These are phyloP conservation scores for Blastocystis sp. DNA, from an alignment of 352 stramenopile genomes.

Conservation along the genomic window DNA sequence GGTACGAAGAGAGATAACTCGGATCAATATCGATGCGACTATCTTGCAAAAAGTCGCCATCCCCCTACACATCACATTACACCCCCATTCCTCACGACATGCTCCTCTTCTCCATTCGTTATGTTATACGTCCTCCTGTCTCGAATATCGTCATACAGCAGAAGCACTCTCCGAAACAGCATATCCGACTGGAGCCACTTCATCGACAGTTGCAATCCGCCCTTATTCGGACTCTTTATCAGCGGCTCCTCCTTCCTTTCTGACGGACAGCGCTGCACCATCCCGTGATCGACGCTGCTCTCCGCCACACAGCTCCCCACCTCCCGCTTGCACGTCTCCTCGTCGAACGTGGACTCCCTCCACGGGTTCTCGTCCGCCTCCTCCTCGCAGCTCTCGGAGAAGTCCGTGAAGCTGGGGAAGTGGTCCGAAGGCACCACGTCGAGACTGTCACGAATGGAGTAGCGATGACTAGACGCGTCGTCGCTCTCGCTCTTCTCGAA, in stretches of 20 bases:
- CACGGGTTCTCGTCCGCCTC: conserved; percentile 23
- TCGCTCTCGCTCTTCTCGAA: not conserved
- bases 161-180: not conserved
- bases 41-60: conserved; percentile 19
- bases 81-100: not conserved
- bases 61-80: not conserved
- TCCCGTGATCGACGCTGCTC: no score
- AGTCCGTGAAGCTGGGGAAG: conserved; percentile 31
- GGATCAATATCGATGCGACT: not conserved
- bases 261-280: not conserved
- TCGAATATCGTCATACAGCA: conserved; percentile 41
- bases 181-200: not conserved
- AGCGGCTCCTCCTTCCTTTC: not conserved
- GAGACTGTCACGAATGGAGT: not conserved
- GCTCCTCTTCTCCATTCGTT: not conserved
- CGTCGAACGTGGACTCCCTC: not conserved
- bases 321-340: not conserved
- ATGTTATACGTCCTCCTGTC: not conserved
- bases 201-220: not conserved
- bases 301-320: not conserved
- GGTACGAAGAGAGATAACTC: conserved; percentile 6
- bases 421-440: not conserved
- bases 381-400: conserved; percentile 30
- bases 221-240: not conserved
- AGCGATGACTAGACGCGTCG: not conserved